These are phyloP conservation scores for Coniella vitis DNA, from an alignment of 2,329 filamentous ascomycete species.

Conservation along the genomic window DNA sequence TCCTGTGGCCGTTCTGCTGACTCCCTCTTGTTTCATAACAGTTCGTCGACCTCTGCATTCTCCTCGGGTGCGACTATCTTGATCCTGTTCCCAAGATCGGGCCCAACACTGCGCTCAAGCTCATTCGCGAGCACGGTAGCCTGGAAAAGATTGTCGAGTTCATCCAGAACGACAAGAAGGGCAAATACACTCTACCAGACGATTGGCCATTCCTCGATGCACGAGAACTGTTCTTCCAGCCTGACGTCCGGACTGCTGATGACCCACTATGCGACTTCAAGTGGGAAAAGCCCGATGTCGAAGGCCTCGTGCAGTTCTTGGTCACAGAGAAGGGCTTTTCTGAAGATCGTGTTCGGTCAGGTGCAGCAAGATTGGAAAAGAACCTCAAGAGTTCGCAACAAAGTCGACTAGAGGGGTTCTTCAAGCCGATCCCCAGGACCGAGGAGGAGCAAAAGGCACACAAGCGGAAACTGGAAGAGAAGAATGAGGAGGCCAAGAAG, in stretches of 20 bases:
- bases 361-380: conserved; percentile 74
- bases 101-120: conserved; percentile 81
- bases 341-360: conserved; percentile 82
- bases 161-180: conserved; percentile 68
- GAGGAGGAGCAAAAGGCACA: conserved; percentile 75
- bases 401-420: conserved; percentile 88
- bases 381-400: conserved; percentile 89
- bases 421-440: conserved; percentile 86
- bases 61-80: conserved; percentile 95
- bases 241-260: conserved; percentile 78
- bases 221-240: conserved; percentile 83
- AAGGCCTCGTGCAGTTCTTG: conserved; percentile 82
- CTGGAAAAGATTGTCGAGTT: conserved; percentile 81
- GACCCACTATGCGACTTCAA: conserved; percentile 91
- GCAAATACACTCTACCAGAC: conserved; percentile 82
- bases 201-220: conserved; percentile 95
- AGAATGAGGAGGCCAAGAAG: conserved; percentile 89
- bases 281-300: conserved; percentile 89
- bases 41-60: conserved; percentile 97
- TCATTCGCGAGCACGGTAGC: conserved; percentile 85
- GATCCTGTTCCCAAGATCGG: conserved; percentile 94
- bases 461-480: conserved; percentile 92
- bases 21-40: conserved; percentile 29
- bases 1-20: not conserved
- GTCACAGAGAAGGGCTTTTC: conserved; percentile 95